Evolutionary conservation across 257 asterid species (phyloP).

Genomic region (Przewalskia tangutica): DNA sequence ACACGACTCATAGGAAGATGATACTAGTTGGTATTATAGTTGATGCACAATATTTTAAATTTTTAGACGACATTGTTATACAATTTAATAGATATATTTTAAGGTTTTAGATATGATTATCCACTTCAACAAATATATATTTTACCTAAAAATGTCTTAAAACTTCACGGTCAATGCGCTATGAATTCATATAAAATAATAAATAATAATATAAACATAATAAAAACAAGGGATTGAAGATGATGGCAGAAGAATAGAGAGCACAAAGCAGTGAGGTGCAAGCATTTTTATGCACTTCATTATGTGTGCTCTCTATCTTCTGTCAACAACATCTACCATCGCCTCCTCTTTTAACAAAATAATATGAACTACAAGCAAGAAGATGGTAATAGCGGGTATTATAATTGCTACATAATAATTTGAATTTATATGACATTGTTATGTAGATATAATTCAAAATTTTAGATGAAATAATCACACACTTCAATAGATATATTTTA

Average conservation of each 20-base stretch:
- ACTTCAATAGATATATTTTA: background rate
- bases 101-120: too few relatives aligned
- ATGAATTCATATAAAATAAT: background rate
- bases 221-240: slow-evolving; percentile 8
- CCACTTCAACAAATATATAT: too few relatives aligned
- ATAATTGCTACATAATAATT: background rate
- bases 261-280: slow-evolving; percentile 66
- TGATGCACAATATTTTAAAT: too few relatives aligned
- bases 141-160: background rate
- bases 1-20: background rate
- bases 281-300: background rate
- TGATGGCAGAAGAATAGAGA: slow-evolving; percentile 75
- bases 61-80: background rate
- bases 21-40: background rate
- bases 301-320: slow-evolving; percentile 1
- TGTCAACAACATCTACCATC: background rate
- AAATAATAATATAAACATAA: background rate
- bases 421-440: background rate
- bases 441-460: too few relatives aligned
- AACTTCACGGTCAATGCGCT: too few relatives aligned
- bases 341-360: background rate
- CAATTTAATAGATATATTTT: too few relatives aligned
- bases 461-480: background rate
- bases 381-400: background rate
- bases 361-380: too few relatives aligned